Conservation (phyloP, 129 eudicot genomes). For the Sambucus nigra region DNA sequence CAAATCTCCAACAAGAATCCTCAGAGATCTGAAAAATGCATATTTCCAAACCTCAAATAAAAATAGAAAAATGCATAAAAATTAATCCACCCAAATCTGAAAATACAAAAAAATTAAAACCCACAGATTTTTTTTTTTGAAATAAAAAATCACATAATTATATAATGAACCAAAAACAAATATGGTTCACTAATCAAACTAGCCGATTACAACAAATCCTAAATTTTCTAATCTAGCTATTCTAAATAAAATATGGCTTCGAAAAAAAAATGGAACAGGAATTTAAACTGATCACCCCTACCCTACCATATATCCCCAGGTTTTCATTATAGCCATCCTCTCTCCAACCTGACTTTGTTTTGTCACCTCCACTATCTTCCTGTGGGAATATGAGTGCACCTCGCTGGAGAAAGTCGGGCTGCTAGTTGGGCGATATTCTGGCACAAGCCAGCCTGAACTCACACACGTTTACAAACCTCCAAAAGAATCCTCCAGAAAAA, state of each 20-base stretch:
- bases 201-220: conserved; percentile 32
- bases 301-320: conserved; percentile 23
- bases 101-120: no score
- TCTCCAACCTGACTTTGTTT: conserved; percentile 37
- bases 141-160: conserved; percentile 22
- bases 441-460: conserved; percentile 70
- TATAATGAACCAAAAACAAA: conserved; percentile 15
- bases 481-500: no score
- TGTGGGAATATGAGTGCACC: conserved; percentile 75
- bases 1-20: no score
- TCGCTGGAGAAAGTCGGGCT: conserved; percentile 63
- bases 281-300: conserved; percentile 19
- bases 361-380: conserved; percentile 75
- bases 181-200: conserved; percentile 30
- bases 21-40: no score
- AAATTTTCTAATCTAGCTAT: conserved; percentile 19
- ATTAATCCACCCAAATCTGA: no score
- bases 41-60: no score
- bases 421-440: conserved; percentile 73
- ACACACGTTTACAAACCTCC: no score
- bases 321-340: conserved; percentile 6
- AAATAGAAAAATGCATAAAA: no score
- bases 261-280: conserved; percentile 12
- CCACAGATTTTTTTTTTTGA: no score
- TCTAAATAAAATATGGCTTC: conserved; percentile 10